These are phyloP conservation scores for Bocquillonia castaneifolia DNA, from an alignment of 441 rosid genomes.

Conservation along the genomic window DNA sequence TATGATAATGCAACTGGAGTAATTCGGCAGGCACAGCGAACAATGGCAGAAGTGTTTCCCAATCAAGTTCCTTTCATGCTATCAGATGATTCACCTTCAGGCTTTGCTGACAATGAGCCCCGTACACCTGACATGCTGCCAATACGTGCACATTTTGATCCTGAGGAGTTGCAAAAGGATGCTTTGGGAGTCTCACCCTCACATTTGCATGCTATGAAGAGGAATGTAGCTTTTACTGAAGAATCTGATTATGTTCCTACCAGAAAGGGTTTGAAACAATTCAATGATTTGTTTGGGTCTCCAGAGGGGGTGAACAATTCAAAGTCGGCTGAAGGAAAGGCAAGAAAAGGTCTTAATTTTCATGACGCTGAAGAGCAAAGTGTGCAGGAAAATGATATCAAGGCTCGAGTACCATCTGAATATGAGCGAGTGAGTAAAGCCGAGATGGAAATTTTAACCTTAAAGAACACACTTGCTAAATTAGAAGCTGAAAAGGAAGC, in stretches of 20 bases:
- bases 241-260: slow-evolving; percentile 43
- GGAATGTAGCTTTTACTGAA: slow-evolving; percentile 57
- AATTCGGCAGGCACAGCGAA: slow-evolving; percentile 79
- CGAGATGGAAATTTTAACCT: slow-evolving; percentile 65
- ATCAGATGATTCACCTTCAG: slow-evolving; percentile 61
- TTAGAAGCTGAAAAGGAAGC: slow-evolving; percentile 90
- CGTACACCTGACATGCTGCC: slow-evolving; percentile 60
- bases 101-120: slow-evolving; percentile 53
- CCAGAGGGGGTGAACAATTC: slow-evolving; percentile 28
- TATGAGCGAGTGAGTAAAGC: slow-evolving; percentile 64
- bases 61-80: slow-evolving; percentile 65
- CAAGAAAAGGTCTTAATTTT: slow-evolving; percentile 68
- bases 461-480: slow-evolving; percentile 67
- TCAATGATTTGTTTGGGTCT: slow-evolving; percentile 44
- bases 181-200: slow-evolving; percentile 45
- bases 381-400: slow-evolving; percentile 29
- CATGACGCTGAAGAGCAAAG: slow-evolving; percentile 44
- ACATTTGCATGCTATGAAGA: slow-evolving; percentile 39
- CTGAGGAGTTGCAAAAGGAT: slow-evolving; percentile 55
- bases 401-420: slow-evolving; percentile 44
- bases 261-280: slow-evolving; percentile 53
- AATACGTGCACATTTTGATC: slow-evolving; percentile 43
- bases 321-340: slow-evolving; percentile 45
- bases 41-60: slow-evolving; percentile 91
- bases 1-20: slow-evolving; percentile 93